Evolutionary conservation across 1,284 basidiomycete species (phyloP).

Genomic region (Lentinus polychrous): DNA sequence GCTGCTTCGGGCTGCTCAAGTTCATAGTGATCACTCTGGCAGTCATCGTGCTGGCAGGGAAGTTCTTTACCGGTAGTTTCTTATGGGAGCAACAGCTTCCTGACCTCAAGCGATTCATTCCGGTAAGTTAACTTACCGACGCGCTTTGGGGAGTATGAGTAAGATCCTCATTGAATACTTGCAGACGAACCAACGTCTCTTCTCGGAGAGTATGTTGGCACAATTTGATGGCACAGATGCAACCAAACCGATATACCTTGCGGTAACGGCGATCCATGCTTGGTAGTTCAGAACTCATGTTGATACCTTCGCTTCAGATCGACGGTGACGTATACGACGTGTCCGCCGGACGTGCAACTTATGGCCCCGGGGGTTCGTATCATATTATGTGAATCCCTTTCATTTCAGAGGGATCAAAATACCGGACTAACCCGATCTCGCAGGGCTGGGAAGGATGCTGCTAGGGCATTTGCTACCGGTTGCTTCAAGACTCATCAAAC

Average conservation of each 20-base stretch:
- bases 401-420: background rate
- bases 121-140: conserved; percentile 16
- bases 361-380: conserved; percentile 87
- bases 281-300: conserved; percentile 15
- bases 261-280: conserved; percentile 41
- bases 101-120: conserved; percentile 18
- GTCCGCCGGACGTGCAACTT: conserved; percentile 65
- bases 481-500: conserved; percentile 89
- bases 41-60: conserved; percentile 54
- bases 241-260: conserved; percentile 78
- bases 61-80: conserved; percentile 77
- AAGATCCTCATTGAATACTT: conserved; percentile 8
- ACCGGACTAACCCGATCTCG: background rate
- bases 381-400: conserved; percentile 60
- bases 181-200: conserved; percentile 53
- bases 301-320: conserved; percentile 42
- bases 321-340: conserved; percentile 95
- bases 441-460: conserved; percentile 84
- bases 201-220: conserved; percentile 65
- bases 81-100: conserved; percentile 63
- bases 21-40: conserved; percentile 54
- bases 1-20: conserved; percentile 58
- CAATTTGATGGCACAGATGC: conserved; percentile 70
- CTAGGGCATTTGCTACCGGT: conserved; percentile 86
- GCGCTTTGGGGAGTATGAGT: background rate